Percentiles rank a stretch among this genome's conserved stretches.
phyloP scores from a whole-genome alignment of 2,329 filamentous ascomycete species.

The Aspergillus aculeatinus region DNA sequence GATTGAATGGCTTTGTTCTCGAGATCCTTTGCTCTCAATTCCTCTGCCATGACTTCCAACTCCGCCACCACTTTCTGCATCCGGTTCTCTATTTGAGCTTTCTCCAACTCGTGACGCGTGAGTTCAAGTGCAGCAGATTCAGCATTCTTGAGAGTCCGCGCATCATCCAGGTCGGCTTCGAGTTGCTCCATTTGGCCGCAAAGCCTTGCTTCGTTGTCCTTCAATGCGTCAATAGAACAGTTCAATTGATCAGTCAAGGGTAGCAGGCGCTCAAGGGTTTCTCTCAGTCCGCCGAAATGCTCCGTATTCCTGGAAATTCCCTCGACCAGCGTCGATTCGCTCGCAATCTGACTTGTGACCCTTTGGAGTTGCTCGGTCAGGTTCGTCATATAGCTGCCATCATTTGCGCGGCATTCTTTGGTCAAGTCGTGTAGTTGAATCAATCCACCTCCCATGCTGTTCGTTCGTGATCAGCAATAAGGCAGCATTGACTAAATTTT shows the following conservation, averaged over 20 bases:
- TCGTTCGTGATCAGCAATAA: no score
- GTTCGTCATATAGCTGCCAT: conserved; percentile 10
- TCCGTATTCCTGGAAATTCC: conserved; percentile 23
- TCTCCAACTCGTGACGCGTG: conserved; percentile 22
- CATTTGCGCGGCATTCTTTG: conserved; percentile 6
- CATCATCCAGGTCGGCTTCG: conserved; percentile 19
- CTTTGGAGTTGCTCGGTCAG: conserved; percentile 25
- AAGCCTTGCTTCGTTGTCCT: conserved; percentile 26
- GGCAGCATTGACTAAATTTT: not conserved
- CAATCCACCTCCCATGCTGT: not conserved
- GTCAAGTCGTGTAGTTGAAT: not conserved
- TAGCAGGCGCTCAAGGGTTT: conserved; percentile 20
- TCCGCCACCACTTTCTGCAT: conserved; percentile 24
- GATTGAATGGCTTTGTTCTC: conserved; percentile 19
- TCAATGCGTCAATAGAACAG: conserved; percentile 23
- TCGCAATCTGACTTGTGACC: conserved; percentile 20
- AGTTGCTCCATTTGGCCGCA: conserved; percentile 29
- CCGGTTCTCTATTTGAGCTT: conserved; percentile 26
- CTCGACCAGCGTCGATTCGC: conserved; percentile 19
- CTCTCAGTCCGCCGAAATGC: conserved; percentile 19
- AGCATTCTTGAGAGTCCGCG: conserved; percentile 20
- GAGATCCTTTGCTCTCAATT: conserved; percentile 20
- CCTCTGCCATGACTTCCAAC: conserved; percentile 17
- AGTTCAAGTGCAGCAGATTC: conserved; percentile 25
- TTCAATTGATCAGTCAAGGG: conserved; percentile 21